Conservation (phyloP, 2,329 filamentous ascomycete species). For the Peltaster fructicola region DNA sequence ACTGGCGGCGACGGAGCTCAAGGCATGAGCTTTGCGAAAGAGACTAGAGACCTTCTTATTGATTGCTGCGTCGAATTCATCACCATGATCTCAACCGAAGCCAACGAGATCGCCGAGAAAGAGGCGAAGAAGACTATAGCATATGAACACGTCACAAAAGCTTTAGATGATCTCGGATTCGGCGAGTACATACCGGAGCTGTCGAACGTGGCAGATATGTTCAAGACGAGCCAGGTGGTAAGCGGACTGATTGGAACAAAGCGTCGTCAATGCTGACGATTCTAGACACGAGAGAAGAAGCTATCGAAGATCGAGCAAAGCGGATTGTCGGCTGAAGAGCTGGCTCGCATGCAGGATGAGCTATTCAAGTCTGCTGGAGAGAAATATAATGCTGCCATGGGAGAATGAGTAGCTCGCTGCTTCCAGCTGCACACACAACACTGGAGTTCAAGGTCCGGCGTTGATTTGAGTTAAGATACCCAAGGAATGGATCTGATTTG, state of each 20-base stretch:
- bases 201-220: slow-evolving; percentile 68
- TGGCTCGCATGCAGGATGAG: slow-evolving; percentile 76
- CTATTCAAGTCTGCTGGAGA: slow-evolving; percentile 69
- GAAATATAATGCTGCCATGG: slow-evolving; percentile 38
- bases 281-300: slow-evolving; percentile 82
- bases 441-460: too few species aligned
- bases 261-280: slow-evolving; percentile 2
- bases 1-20: slow-evolving; percentile 5
- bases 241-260: slow-evolving; percentile 12
- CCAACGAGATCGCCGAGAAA: slow-evolving; percentile 96
- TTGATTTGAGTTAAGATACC: too few species aligned
- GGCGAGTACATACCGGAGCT: slow-evolving; percentile 81
- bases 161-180: slow-evolving; percentile 82
- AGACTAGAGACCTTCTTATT: slow-evolving; percentile 85
- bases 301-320: slow-evolving; percentile 93
- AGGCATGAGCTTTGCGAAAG: slow-evolving; percentile 69
- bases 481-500: too few species aligned
- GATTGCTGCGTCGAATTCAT: slow-evolving; percentile 99
- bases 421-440: too few species aligned
- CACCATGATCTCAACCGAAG: slow-evolving; percentile 93
- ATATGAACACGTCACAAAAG: slow-evolving; percentile 92
- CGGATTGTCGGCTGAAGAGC: slow-evolving; percentile 76
- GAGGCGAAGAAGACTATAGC: slow-evolving; percentile 99
- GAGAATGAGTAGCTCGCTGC: too few species aligned
- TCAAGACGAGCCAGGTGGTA: slow-evolving; percentile 87